phyloP scores from a whole-genome alignment of 805 yeast species.

The Saccharomycopsis javanensis region DNA sequence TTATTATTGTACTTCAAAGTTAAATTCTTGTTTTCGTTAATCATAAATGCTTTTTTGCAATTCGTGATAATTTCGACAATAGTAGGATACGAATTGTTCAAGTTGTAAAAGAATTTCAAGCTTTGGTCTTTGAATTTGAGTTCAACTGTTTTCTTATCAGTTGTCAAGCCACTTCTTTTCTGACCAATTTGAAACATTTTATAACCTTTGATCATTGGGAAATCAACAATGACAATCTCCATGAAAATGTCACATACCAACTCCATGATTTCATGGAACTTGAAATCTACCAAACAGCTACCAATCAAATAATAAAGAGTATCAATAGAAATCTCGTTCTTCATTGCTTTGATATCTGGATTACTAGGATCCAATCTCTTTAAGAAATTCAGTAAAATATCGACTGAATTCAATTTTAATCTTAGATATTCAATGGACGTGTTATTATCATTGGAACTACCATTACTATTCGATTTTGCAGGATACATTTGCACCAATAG shows the following conservation, averaged over 20 bases:
- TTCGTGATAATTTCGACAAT: conserved; percentile 68
- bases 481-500: conserved; percentile 8
- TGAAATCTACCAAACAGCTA: conserved; percentile 67
- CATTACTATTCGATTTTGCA: background rate
- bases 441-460: background rate
- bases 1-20: background rate
- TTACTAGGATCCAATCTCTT: conserved; percentile 19
- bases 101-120: conserved; percentile 57
- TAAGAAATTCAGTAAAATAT: conserved; percentile 27
- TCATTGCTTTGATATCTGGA: conserved; percentile 23
- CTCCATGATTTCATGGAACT: conserved; percentile 56
- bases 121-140: conserved; percentile 44
- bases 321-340: conserved; percentile 43
- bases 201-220: conserved; percentile 39
- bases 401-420: conserved; percentile 34
- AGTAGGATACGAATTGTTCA: conserved; percentile 72
- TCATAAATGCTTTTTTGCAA: conserved; percentile 63
- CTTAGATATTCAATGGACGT: conserved; percentile 35
- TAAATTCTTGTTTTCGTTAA: conserved; percentile 21
- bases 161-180: background rate
- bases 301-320: conserved; percentile 54
- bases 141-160: conserved; percentile 28
- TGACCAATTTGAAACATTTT: background rate
- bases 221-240: conserved; percentile 48
- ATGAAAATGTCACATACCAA: conserved; percentile 63